Evolutionary conservation across 495 filamentous ascomycete genomes (phyloP).

Genomic region (Aspergillus saccharolyticus): DNA sequence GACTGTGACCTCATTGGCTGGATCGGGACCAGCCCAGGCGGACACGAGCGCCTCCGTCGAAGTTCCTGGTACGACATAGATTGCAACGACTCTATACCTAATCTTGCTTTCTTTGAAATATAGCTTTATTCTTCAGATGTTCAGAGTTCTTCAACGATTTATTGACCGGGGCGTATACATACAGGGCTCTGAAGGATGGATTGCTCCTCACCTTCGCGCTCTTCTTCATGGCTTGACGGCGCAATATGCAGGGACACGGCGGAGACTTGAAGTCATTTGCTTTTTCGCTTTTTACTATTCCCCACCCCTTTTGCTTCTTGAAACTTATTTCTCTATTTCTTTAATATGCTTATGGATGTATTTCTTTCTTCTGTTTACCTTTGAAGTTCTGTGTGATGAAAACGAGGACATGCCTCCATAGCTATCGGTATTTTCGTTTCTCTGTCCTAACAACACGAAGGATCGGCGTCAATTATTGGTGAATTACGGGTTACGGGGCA

Average conservation of each 20-base stretch:
- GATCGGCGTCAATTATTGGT: conserved; percentile 30
- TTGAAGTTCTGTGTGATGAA: conserved; percentile 22
- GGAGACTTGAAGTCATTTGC: conserved; percentile 21
- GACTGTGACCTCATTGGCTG: conserved; percentile 32
- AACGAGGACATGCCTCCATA: conserved; percentile 22
- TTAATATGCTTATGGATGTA: conserved; percentile 22
- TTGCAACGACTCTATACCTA: conserved; percentile 19
- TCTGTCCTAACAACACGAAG: conserved; percentile 19
- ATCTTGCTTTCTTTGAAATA: conserved; percentile 37
- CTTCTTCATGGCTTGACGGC: conserved; percentile 37
- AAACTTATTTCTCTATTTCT: conserved; percentile 17
- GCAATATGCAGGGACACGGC: conserved; percentile 28
- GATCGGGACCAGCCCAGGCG: conserved; percentile 30
- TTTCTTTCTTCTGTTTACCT: conserved; percentile 21
- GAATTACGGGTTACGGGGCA: conserved; percentile 20
- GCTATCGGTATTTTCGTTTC: conserved; percentile 23
- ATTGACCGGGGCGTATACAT: conserved; percentile 45
- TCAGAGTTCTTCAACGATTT: conserved; percentile 22
- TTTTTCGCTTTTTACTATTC: conserved; percentile 18
- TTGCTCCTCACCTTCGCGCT: conserved; percentile 20
- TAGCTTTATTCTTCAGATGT: conserved; percentile 22
- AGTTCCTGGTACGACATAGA: conserved; percentile 27
- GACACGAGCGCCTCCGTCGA: conserved; percentile 30
- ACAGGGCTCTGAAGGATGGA: conserved; percentile 31
- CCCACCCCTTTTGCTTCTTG: conserved; percentile 20